phyloP scores from a whole-genome alignment of 805 yeast species.

The Hanseniaspora singularis region DNA sequence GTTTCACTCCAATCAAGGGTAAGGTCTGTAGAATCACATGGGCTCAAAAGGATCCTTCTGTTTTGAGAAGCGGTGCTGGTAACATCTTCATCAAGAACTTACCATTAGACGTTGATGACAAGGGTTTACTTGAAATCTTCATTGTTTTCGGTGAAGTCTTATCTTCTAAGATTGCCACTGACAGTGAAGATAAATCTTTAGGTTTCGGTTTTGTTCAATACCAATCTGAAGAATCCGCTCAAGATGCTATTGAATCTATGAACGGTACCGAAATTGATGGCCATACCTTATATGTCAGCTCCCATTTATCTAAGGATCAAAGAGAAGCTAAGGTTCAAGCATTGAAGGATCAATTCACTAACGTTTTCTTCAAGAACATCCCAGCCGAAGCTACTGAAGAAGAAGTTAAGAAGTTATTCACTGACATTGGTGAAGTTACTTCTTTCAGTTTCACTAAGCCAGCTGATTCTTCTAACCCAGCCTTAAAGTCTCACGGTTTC shows the following conservation, averaged over 20 bases:
- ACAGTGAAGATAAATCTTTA: conserved; percentile 79
- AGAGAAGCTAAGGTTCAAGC: conserved; percentile 88
- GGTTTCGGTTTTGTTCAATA: conserved; percentile 98
- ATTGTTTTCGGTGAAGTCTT: conserved; percentile 90
- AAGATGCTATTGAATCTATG: conserved; percentile 89
- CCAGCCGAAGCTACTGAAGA: conserved; percentile 56
- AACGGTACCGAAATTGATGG: conserved; percentile 90
- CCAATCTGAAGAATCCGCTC: conserved; percentile 84
- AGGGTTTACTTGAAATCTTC: conserved; percentile 96
- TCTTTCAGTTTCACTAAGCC: conserved; percentile 73
- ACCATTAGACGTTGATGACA: conserved; percentile 97
- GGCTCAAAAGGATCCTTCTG: conserved; percentile 97
- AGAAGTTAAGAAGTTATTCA: conserved; percentile 61
- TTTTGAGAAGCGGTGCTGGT: conserved; percentile 90
- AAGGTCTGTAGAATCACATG: conserved; percentile 98
- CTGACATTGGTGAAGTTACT: conserved; percentile 65
- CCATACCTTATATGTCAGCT: conserved; percentile 93
- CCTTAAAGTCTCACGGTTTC: conserved; percentile 83
- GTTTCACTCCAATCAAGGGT: conserved; percentile 88
- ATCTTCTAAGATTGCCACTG: conserved; percentile 95
- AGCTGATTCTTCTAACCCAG: conserved; percentile 80
- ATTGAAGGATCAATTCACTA: conserved; percentile 86
- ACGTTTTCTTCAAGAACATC: conserved; percentile 88
- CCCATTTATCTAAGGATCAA: conserved; percentile 82
- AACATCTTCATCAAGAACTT: conserved; percentile 96